Conservation (phyloP, 345 rosid genomes). For the Raphanus raphanistrum region DNA sequence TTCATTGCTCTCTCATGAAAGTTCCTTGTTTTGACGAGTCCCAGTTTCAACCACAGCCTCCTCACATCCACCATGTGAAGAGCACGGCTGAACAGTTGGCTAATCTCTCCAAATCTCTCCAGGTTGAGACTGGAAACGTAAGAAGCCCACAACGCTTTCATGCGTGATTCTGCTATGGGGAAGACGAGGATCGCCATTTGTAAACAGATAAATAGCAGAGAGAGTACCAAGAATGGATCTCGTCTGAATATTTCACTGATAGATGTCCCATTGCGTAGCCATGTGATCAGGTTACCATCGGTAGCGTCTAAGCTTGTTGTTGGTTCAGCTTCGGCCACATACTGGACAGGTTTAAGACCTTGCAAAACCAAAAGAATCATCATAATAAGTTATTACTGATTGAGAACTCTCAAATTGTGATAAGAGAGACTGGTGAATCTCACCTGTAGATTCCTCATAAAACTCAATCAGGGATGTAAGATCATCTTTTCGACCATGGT, state of each 20-base stretch:
- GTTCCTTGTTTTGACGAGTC: slow-evolving; percentile 69
- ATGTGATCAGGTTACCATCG: slow-evolving; percentile 33
- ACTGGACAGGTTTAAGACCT: slow-evolving; percentile 54
- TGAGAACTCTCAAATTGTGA: too few species aligned
- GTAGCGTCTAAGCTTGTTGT: slow-evolving; percentile 15
- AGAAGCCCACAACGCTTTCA: slow-evolving; percentile 61
- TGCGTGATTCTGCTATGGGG: slow-evolving; percentile 49
- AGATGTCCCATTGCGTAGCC: slow-evolving; percentile 32
- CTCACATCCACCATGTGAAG: slow-evolving; percentile 78
- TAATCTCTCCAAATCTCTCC: slow-evolving; percentile 85
- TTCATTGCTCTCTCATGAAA: slow-evolving; percentile 74
- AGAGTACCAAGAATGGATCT: slow-evolving; percentile 63
- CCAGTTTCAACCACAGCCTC: slow-evolving; percentile 75
- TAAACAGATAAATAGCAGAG: slow-evolving; percentile 55
- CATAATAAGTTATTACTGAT: neutral
- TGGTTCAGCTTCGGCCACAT: slow-evolving; percentile 45
- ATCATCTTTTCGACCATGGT: slow-evolving; percentile 64
- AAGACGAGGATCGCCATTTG: slow-evolving; percentile 47
- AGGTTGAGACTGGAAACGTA: slow-evolving; percentile 65
- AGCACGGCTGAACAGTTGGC: slow-evolving; percentile 63
- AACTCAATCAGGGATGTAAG: slow-evolving; percentile 64
- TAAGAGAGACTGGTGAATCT: neutral
- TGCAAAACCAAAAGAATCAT: neutral
- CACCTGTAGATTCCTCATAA: slow-evolving; percentile 75
- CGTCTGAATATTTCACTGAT: slow-evolving; percentile 33